phyloP scores from a whole-genome alignment of 2,329 filamentous ascomycete genomes.

The Alternaria sp. region DNA sequence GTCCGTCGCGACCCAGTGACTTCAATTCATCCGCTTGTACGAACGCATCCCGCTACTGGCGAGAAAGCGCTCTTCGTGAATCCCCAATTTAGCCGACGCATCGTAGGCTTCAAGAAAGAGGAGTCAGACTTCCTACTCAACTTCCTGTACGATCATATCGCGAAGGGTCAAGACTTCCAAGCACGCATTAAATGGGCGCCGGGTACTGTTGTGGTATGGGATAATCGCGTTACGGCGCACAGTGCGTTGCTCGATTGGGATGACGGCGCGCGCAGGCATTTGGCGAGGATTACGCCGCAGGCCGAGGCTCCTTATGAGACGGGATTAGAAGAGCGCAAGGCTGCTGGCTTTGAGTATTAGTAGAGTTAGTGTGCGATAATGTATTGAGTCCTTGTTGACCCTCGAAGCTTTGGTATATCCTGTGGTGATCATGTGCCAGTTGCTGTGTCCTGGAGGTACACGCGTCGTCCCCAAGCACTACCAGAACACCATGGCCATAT shows the following conservation, averaged over 20 bases:
- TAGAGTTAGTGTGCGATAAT: neutral
- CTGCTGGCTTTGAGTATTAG: constrained; percentile 33
- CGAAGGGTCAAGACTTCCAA: constrained; percentile 76
- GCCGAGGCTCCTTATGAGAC: constrained; percentile 81
- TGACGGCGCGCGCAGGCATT: constrained; percentile 77
- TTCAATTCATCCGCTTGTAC: constrained; percentile 78
- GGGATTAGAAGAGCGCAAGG: constrained; percentile 48
- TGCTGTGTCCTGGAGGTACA: neutral
- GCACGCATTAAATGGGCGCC: constrained; percentile 78
- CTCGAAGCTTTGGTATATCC: neutral
- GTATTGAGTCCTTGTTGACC: neutral
- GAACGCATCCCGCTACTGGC: constrained; percentile 81
- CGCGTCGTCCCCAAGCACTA: neutral
- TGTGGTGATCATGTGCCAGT: neutral
- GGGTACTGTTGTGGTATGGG: constrained; percentile 86
- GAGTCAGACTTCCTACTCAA: constrained; percentile 81
- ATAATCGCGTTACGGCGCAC: constrained; percentile 82
- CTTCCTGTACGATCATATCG: constrained; percentile 80
- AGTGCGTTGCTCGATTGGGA: constrained; percentile 85
- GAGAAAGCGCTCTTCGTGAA: constrained; percentile 88
- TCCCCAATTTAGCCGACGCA: constrained; percentile 82
- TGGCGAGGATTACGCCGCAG: constrained; percentile 84
- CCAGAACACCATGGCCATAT: neutral
- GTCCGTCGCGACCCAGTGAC: constrained; percentile 79
- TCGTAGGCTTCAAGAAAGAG: constrained; percentile 86